phyloP scores from a whole-genome alignment of 2,329 filamentous ascomycete genomes.

The Dactylellina leptospora region DNA sequence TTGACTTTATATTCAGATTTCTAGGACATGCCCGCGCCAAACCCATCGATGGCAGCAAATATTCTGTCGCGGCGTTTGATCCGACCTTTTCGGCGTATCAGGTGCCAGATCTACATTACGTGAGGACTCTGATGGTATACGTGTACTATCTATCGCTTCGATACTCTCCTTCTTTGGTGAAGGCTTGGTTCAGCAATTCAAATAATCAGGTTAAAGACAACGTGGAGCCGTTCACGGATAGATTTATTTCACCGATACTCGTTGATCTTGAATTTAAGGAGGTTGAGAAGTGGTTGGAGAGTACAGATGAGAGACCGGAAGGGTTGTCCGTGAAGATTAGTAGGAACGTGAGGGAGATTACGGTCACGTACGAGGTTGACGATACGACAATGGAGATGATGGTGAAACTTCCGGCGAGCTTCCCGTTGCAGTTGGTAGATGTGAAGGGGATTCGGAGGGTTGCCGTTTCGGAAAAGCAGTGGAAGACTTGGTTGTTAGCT shows the following conservation, averaged over 20 bases:
- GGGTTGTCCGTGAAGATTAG: slow-evolving; percentile 76
- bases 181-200: slow-evolving; percentile 82
- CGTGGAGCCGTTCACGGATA: slow-evolving; percentile 85
- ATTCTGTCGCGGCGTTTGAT: slow-evolving; percentile 74
- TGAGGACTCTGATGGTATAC: slow-evolving; percentile 71
- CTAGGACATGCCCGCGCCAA: slow-evolving; percentile 79
- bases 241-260: slow-evolving; percentile 78
- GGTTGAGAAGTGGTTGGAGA: slow-evolving; percentile 72
- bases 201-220: slow-evolving; percentile 81
- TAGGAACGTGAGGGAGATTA: slow-evolving; percentile 76
- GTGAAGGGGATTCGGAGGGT: slow-evolving; percentile 83
- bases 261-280: slow-evolving; percentile 73
- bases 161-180: slow-evolving; percentile 79
- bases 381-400: slow-evolving; percentile 83
- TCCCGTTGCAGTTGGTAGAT: slow-evolving; percentile 80
- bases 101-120: slow-evolving; percentile 77
- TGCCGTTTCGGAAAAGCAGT: slow-evolving; percentile 87
- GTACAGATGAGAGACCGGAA: slow-evolving; percentile 63
- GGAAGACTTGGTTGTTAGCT: slow-evolving; percentile 87
- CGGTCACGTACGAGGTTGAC: slow-evolving; percentile 85
- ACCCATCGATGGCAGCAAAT: slow-evolving; percentile 74
- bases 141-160: slow-evolving; percentile 84
- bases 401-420: slow-evolving; percentile 81
- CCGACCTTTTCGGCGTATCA: slow-evolving; percentile 58
- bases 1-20: slow-evolving; percentile 84